These are phyloP conservation scores for Hirsutella rhossiliensis DNA, from an alignment of 2,329 filamentous ascomycete genomes.

Conservation along the genomic window DNA sequence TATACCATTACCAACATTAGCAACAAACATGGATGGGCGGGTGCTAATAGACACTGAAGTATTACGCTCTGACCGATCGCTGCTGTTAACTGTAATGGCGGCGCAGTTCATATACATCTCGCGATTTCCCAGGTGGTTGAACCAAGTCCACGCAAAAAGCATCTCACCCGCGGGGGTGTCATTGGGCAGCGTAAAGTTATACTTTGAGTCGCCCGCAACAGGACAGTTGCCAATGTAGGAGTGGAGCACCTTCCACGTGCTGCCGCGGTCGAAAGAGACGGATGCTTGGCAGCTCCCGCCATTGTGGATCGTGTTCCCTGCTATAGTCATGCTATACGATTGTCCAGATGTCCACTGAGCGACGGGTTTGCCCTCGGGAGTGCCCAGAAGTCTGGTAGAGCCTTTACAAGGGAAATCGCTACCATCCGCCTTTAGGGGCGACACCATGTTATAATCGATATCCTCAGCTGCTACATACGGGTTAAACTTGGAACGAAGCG, in stretches of 20 bases:
- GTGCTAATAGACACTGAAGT: conserved; percentile 27
- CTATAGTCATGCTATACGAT: conserved; percentile 50
- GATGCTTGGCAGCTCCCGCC: conserved; percentile 69
- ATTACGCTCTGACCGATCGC: conserved; percentile 9
- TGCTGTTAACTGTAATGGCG: conserved; percentile 43
- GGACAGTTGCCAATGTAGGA: conserved; percentile 45
- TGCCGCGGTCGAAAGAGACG: conserved; percentile 60
- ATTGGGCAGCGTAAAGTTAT: conserved; percentile 53
- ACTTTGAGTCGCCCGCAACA: conserved; percentile 30
- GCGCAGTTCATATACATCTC: conserved; percentile 88
- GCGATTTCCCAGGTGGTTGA: conserved; percentile 64
- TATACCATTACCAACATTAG: conserved; percentile 53
- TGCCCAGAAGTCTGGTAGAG: conserved; percentile 35
- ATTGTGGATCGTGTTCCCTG: conserved; percentile 49
- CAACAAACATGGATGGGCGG: conserved; percentile 58
- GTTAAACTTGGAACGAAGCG: conserved; percentile 42
- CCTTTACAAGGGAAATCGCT: conserved; percentile 70
- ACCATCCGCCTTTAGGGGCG: conserved; percentile 48
- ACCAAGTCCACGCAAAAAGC: conserved; percentile 66
- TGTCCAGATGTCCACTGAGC: conserved; percentile 51
- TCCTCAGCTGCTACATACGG: conserved; percentile 24
- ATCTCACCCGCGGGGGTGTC: conserved; percentile 50
- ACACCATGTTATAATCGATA: conserved; percentile 61
- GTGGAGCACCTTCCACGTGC: conserved; percentile 56
- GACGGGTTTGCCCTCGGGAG: conserved; percentile 36